phyloP scores from a whole-genome alignment of 176 grass and related monocot genomes.

The Bromus sterilis region DNA sequence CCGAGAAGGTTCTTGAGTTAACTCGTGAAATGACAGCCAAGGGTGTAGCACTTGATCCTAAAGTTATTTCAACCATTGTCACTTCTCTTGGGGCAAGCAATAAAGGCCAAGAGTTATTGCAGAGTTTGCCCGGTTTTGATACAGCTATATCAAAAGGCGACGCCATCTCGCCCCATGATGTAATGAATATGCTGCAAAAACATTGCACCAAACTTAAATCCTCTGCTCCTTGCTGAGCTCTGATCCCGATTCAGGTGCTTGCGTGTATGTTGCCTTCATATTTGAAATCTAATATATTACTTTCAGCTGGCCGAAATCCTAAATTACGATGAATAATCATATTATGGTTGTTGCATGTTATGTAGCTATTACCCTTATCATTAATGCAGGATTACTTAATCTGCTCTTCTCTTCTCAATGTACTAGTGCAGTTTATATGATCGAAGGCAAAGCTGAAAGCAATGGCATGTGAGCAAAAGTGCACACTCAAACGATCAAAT shows the following conservation, averaged over 20 bases:
- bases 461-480: neutral
- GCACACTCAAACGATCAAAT: neutral
- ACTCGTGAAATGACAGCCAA: constrained; percentile 41
- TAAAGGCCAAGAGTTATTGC: constrained; percentile 20
- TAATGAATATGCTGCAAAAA: constrained; percentile 13
- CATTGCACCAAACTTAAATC: constrained; percentile 13
- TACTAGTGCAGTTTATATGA: neutral
- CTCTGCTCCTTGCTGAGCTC: neutral
- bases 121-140: constrained; percentile 17
- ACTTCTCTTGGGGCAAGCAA: constrained; percentile 21
- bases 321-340: neutral
- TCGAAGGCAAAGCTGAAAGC: neutral
- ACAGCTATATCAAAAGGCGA: neutral
- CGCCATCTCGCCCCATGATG: neutral
- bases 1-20: constrained; percentile 23
- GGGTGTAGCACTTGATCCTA: constrained; percentile 42
- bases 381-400: neutral
- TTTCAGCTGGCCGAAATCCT: neutral
- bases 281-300: constrained; percentile 11
- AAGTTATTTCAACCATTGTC: constrained; percentile 31
- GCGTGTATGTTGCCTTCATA: neutral
- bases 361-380: neutral
- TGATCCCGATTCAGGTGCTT: neutral
- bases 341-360: neutral
- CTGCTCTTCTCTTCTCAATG: neutral